Evolutionary conservation across 2,329 filamentous ascomycete genomes (phyloP).

Genomic region (Diaporthe vaccinii): DNA sequence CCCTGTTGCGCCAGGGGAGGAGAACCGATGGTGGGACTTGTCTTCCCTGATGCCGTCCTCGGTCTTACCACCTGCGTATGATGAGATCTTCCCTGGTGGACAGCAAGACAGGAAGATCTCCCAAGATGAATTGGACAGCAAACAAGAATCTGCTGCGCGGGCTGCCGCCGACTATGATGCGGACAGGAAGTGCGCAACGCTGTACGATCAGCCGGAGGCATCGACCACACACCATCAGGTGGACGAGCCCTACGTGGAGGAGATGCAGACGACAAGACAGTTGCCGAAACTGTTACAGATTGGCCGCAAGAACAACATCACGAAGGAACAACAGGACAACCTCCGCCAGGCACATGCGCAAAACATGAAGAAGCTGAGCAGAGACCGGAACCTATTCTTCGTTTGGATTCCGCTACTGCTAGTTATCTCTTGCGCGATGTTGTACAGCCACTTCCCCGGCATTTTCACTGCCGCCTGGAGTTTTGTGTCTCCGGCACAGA

Average conservation of each 20-base stretch:
- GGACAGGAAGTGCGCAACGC: conserved; percentile 67
- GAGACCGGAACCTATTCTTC: conserved; percentile 76
- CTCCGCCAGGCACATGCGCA: conserved; percentile 72
- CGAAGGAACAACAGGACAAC: conserved; percentile 74
- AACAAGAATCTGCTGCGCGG: conserved; percentile 69
- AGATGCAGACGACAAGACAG: conserved; percentile 46
- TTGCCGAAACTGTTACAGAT: conserved; percentile 67
- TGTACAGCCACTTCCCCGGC: conserved; percentile 38
- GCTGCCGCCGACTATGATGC: conserved; percentile 71
- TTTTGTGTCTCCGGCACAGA: conserved; percentile 6
- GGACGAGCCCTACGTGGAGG: conserved; percentile 40
- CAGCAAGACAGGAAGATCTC: conserved; percentile 65
- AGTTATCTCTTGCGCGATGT: conserved; percentile 36
- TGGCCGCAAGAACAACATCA: conserved; percentile 73
- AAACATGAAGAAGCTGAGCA: conserved; percentile 73
- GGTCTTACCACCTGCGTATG: conserved; percentile 79
- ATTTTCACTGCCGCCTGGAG: conserved; percentile 31
- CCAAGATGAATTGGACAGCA: conserved; percentile 64
- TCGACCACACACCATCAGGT: conserved; percentile 36
- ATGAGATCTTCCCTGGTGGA: conserved; percentile 79
- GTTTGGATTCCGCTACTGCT: conserved; percentile 62
- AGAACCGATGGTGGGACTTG: conserved; percentile 77
- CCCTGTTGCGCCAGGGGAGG: conserved; percentile 62
- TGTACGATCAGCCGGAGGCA: conserved; percentile 63
- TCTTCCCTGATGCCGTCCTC: conserved; percentile 66